A percentile compares a stretch with the other conserved stretches of the same genome.
phyloP scores from a whole-genome alignment of 2,329 filamentous ascomycete genomes.

The Fusarium keratoplasticum region DNA sequence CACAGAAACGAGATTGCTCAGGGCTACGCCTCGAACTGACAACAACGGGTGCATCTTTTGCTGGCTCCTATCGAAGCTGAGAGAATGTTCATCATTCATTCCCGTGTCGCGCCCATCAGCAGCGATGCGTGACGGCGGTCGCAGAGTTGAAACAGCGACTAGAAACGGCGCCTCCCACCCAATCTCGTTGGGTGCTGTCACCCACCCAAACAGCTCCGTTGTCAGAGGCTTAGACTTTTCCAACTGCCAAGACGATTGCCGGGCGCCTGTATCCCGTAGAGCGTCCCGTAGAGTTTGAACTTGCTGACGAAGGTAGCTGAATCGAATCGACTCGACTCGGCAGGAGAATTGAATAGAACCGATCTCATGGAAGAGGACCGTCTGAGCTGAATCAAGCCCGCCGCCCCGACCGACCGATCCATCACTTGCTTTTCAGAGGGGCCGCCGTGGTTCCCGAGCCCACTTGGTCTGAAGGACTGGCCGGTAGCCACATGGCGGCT shows the following conservation, averaged over 20 bases:
- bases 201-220: constrained; percentile 3
- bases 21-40: not conserved
- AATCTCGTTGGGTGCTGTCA: constrained; percentile 5
- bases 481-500: not conserved
- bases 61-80: not conserved
- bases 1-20: constrained; percentile 11
- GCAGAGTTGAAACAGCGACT: constrained; percentile 33
- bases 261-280: not conserved
- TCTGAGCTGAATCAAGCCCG: constrained; percentile 21
- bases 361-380: constrained; percentile 4
- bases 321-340: not conserved
- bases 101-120: constrained; percentile 2
- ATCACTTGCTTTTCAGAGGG: constrained; percentile 11
- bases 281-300: not conserved
- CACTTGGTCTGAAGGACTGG: not conserved
- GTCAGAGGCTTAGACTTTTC: constrained; percentile 5
- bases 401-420: not conserved
- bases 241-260: not conserved
- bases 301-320: not conserved
- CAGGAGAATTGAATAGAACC: not conserved
- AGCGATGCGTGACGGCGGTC: constrained; percentile 12
- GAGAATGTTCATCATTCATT: not conserved
- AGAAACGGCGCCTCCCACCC: constrained; percentile 15
- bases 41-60: not conserved
- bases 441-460: constrained; percentile 20